phyloP scores from a whole-genome alignment of 192 early-diverging fungal species.

The Coemansia sp. region DNA sequence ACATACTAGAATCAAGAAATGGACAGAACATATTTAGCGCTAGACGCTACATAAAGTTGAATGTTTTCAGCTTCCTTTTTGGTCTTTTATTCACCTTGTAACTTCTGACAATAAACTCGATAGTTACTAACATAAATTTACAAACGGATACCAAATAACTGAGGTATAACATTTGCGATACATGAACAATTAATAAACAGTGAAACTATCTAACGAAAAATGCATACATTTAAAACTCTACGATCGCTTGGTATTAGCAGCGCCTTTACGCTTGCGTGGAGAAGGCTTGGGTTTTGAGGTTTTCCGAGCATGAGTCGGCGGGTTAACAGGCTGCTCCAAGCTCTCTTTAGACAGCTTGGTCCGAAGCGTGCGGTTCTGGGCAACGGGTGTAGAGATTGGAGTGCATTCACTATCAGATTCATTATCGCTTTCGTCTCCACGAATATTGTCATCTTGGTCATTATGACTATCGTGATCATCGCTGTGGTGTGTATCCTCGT shows the following conservation, averaged over 20 bases:
- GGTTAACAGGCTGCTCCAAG: neutral
- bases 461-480: neutral
- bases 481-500: neutral
- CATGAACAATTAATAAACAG: too few species aligned
- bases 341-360: neutral
- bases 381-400: constrained; percentile 3
- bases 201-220: too few species aligned
- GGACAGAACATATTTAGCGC: too few species aligned
- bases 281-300: neutral
- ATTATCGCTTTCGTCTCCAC: neutral
- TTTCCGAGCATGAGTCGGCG: neutral
- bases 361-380: neutral
- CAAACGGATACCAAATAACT: neutral
- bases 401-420: constrained; percentile 1
- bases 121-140: too few species aligned
- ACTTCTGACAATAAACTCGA: too few species aligned
- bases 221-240: neutral
- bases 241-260: constrained; percentile 2
- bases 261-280: constrained; percentile 18
- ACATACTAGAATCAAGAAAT: too few species aligned
- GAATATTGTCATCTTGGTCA: neutral
- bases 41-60: too few species aligned
- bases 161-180: too few species aligned
- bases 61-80: too few species aligned
- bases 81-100: too few species aligned